Evolutionary conservation across 192 early-diverging fungal genomes (phyloP).

Genomic region (Funneliformis mosseae): DNA sequence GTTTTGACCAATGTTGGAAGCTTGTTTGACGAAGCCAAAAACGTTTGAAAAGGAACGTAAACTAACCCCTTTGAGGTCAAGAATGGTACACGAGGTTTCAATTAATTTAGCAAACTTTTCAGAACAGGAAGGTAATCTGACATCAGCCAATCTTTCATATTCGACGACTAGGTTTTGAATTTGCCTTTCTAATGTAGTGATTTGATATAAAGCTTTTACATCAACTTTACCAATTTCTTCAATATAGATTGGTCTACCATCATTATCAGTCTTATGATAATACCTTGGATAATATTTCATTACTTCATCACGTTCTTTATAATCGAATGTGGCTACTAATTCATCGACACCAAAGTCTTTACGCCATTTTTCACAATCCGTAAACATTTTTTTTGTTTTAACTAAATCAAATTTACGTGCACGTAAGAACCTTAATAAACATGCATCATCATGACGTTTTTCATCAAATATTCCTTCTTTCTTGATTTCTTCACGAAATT

Average conservation of each 20-base stretch:
- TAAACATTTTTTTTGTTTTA: slow-evolving; percentile 72
- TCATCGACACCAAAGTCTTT: slow-evolving; percentile 62
- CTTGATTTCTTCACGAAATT: slow-evolving; percentile 62
- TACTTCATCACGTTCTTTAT: slow-evolving; percentile 64
- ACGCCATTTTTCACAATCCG: slow-evolving; percentile 67
- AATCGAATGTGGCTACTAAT: slow-evolving; percentile 61
- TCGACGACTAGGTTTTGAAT: slow-evolving; percentile 74
- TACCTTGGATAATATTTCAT: slow-evolving; percentile 70
- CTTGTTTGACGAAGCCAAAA: slow-evolving; percentile 63
- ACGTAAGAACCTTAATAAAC: slow-evolving; percentile 72
- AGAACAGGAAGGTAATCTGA: slow-evolving; percentile 72
- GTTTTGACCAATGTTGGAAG: slow-evolving; percentile 73
- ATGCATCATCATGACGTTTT: slow-evolving; percentile 64
- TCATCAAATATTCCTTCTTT: slow-evolving; percentile 59
- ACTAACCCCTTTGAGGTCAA: slow-evolving; percentile 75
- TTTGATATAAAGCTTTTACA: slow-evolving; percentile 60
- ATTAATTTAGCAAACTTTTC: slow-evolving; percentile 53
- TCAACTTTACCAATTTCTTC: slow-evolving; percentile 71
- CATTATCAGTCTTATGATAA: slow-evolving; percentile 78
- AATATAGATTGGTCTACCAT: slow-evolving; percentile 74
- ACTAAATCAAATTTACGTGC: slow-evolving; percentile 71
- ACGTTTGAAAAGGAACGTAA: slow-evolving; percentile 66
- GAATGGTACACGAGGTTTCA: slow-evolving; percentile 72
- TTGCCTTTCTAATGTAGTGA: slow-evolving; percentile 71
- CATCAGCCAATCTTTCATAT: slow-evolving; percentile 66